Evolutionary conservation across 257 asterid genomes (phyloP), one percentile per base, ranked within the genome.

Genomic region (Plantago elongata): DNA sequence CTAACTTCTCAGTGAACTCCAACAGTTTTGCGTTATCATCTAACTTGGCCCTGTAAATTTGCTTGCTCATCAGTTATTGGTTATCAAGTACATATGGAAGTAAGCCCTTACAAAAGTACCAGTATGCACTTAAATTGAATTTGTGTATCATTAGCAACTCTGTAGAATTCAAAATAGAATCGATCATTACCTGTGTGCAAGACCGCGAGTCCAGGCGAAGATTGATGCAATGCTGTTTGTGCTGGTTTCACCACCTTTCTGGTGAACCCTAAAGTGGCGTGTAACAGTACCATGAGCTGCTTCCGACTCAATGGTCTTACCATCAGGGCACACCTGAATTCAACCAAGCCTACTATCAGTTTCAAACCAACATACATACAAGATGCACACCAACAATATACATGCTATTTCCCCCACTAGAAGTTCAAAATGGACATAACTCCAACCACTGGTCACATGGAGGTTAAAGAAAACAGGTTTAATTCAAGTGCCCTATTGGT

Each of bases 241-340:
- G 78, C 99, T 93, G 65, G 99, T 93, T 82, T 93, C 99, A 68
- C 99, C 97, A 3, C 97, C 97, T 64, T 93, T 89, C 46, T 93
- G 97, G 54, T 93, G 99, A 73, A 93, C 97, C 75, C 97, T 87
- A 73, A 52, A 93, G 82, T 93, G 99, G 45, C 99, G 92, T 0
- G 99, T 89, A 9, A 93, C 99, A 64, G 99, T 93, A 75, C 99
- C 99, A 69, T 93, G 97, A 64, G 99, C 99, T 22, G 99, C 99
- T 85, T 93, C 99, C 48, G 99, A 81, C 74, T 93, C 99, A 18
- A 93, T 90, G n/a, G 99, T 93, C 87, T 93, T 93, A 55, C 99
- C 99, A 76, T 93, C 99, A 16, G 97, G 99, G 72, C 99, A 93
- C 47, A 93, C 84, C 99, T 93, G 69, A 47, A 75, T 46, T 30